Evolutionary conservation across 2,329 filamentous ascomycete species (phyloP).

Genomic region (Talaromyces amestolkiae): DNA sequence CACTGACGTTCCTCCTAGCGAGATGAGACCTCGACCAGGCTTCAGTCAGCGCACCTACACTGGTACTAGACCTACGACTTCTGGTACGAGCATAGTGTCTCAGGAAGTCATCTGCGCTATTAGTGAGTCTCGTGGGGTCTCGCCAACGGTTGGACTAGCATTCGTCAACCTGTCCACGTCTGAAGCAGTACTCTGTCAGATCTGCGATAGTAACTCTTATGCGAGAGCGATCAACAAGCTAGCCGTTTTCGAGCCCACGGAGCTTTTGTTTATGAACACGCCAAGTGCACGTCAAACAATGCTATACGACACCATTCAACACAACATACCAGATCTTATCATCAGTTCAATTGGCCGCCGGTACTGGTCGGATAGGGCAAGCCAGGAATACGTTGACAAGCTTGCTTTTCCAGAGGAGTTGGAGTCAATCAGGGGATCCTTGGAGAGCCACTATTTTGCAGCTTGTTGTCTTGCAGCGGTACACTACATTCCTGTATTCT

Average conservation of each 20-base stretch:
- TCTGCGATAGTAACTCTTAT: constrained; percentile 91
- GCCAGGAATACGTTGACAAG: constrained; percentile 72
- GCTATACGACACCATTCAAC: constrained; percentile 69
- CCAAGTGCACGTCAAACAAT: constrained; percentile 70
- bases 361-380: constrained; percentile 77
- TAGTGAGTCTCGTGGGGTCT: constrained; percentile 81
- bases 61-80: constrained; percentile 50
- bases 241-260: constrained; percentile 72
- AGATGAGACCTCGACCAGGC: constrained; percentile 42
- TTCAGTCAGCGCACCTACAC: constrained; percentile 42
- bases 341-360: constrained; percentile 68
- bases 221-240: constrained; percentile 85
- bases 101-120: constrained; percentile 85
- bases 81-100: constrained; percentile 54
- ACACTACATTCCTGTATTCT: constrained; percentile 33
- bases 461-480: constrained; percentile 84
- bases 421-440: constrained; percentile 74
- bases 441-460: constrained; percentile 81
- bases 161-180: constrained; percentile 84
- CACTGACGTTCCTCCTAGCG: constrained; percentile 24
- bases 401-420: constrained; percentile 79
- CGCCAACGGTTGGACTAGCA: constrained; percentile 78
- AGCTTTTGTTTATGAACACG: constrained; percentile 73
- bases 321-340: constrained; percentile 63
- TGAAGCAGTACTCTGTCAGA: constrained; percentile 82